These are phyloP conservation scores for Candida adriatica DNA, from an alignment of 805 yeast species.

Conservation along the genomic window DNA sequence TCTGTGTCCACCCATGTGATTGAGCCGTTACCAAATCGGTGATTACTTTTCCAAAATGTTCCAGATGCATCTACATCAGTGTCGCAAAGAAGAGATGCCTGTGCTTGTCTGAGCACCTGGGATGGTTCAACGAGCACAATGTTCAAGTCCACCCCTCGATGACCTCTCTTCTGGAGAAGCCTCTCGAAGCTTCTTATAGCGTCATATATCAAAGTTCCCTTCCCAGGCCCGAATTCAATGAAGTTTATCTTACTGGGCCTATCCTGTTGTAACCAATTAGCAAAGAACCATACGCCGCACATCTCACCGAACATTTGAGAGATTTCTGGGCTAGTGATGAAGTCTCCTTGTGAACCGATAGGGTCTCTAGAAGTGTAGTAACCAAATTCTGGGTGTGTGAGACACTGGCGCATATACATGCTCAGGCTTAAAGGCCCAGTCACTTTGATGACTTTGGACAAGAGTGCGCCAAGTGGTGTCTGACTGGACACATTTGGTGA, in stretches of 20 bases:
- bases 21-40: slow-evolving; percentile 41
- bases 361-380: slow-evolving; percentile 78
- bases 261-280: slow-evolving; percentile 52
- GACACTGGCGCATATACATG: slow-evolving; percentile 73
- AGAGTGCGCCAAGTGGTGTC: slow-evolving; percentile 13
- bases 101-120: slow-evolving; percentile 51
- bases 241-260: slow-evolving; percentile 44
- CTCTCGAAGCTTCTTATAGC: slow-evolving; percentile 41
- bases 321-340: slow-evolving; percentile 81
- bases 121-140: slow-evolving; percentile 68
- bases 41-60: slow-evolving; percentile 12
- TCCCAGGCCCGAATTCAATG: slow-evolving; percentile 82
- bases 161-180: slow-evolving; percentile 30
- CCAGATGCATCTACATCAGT: slow-evolving; percentile 29
- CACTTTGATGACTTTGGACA: slow-evolving; percentile 30
- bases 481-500: slow-evolving; percentile 1
- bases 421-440: slow-evolving; percentile 75
- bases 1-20: slow-evolving; percentile 59
- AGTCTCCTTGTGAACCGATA: slow-evolving; percentile 62
- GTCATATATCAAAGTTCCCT: slow-evolving; percentile 73
- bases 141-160: slow-evolving; percentile 22
- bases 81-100: slow-evolving; percentile 23
- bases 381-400: slow-evolving; percentile 70
- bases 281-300: slow-evolving; percentile 65
- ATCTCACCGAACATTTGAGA: slow-evolving; percentile 84